Conservation (phyloP, 1,284 basidiomycete genomes). For the Lignosus rhinocerotis region DNA sequence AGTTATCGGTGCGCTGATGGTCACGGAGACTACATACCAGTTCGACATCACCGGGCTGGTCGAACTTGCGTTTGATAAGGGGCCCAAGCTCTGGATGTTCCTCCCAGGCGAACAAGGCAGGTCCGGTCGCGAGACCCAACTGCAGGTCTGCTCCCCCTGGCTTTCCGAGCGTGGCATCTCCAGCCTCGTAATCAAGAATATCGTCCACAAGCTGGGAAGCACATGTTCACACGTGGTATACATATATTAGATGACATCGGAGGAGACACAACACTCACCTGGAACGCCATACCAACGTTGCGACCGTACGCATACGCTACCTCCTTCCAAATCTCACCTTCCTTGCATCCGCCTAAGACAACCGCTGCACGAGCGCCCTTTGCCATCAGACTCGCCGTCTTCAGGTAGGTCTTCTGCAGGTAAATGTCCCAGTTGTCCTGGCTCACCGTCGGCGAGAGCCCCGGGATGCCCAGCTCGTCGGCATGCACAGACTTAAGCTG, state of each 20-base stretch:
- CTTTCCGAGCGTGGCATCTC: constrained; percentile 74
- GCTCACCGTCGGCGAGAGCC: constrained; percentile 30
- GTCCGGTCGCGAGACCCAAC: constrained; percentile 89
- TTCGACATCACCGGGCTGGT: constrained; percentile 83
- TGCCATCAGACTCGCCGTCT: constrained; percentile 95
- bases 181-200: constrained; percentile 82
- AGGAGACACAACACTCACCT: constrained; percentile 55
- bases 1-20: constrained; percentile 5
- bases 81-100: constrained; percentile 82
- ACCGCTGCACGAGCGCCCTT: constrained; percentile 90
- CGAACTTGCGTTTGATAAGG: constrained; percentile 85
- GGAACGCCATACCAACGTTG: constrained; percentile 92
- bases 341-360: constrained; percentile 84
- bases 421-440: constrained; percentile 82
- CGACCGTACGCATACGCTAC: constrained; percentile 91
- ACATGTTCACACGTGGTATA: neutral
- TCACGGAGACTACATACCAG: constrained; percentile 47
- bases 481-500: constrained; percentile 66
- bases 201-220: constrained; percentile 84
- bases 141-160: constrained; percentile 86
- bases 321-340: constrained; percentile 87
- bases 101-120: constrained; percentile 94
- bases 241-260: too few species aligned
- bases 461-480: constrained; percentile 33
- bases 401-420: constrained; percentile 93